Base-by-base conservation (phyloP, 2,329 filamentous ascomycete genomes). In the Penicillium rolfsii region DNA sequence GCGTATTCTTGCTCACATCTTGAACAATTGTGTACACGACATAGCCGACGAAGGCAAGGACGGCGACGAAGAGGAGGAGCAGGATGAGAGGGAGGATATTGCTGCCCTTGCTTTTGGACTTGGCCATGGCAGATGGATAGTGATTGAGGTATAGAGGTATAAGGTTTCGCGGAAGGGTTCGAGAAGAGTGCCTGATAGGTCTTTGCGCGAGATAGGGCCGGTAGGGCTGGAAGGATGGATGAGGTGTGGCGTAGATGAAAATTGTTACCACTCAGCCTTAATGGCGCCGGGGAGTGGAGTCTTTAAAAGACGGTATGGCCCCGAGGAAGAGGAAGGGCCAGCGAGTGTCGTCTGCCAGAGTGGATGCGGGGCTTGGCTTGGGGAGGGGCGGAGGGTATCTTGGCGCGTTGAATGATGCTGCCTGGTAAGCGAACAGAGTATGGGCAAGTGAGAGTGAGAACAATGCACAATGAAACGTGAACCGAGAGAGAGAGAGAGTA, bases 21-120 rank as follows among this genome's bases (percentile, higher is more conserved):
- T 84, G 83, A 30, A 82, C 80, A 78, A 87, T 86, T 52, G 80
- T 76, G 75, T 87, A 89, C 64, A 83, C 73, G 65, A 85, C 80
- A 64, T 84, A 86, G 24, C 83, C 85, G 62, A 88, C 73, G 67
- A 79, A 83, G 38, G 78, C 83, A 22, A 82, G 67, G 40, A 83
- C 70, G 52, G 73, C 79, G 38, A 87, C 77, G 46, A 87, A 73
- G 53, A 82, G 62, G 69, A 87, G 76, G 59, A 88, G 81, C 64
- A 88, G 76, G 59, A 86, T 70, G 33, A 88, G 80, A 1, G 86
- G 85, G 36, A 88, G 58, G 52, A 88, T 74, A 58, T 78, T 80
- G 67, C 60, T 62, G 55, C 57, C 60, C 35, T 59, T 64, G 48
- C 57, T 59, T 16, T 50, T 63, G 35, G 64, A 59, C 33, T 61